Evolutionary conservation across 2,329 filamentous ascomycete species (phyloP), one percentile per base, ranked within the genome.

Genomic region (Lasiodiplodia theobromae): DNA sequence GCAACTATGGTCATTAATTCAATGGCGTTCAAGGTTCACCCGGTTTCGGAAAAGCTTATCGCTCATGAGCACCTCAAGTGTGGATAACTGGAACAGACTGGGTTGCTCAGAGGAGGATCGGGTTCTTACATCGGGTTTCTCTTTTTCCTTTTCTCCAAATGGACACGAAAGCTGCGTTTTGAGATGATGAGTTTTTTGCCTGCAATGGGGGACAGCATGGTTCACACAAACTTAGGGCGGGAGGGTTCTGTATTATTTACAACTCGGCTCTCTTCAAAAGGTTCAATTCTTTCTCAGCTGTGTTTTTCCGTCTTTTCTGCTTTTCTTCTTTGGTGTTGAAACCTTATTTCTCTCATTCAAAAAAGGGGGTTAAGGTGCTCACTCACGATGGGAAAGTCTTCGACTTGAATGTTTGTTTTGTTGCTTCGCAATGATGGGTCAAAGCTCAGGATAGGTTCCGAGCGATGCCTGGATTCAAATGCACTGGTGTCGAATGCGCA

Each of bases 1-100:
- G 78, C 72, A 84, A 83, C 75, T 85, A 84, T 70, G 70, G 71
- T 56, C 78, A 80, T 68, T 68, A 68, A 68, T 28, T 60, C 54
- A 51, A 23, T 57, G 67, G 67, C 58, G 67, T 68, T 68, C 60
- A 62, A 44, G 66, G 66, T 47, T 68, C 56, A 63, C 56, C 66
- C 66, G 66, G 66, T 68, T 68, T 53, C 52, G 63, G 28, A 68
- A 68, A 68, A 68, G 66, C 57, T 68, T 56, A 58, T 63, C 57
- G 38, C 66, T 68, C 66, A 47, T 53, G 56, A 47, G 49, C 58
- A 63, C 40, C 23, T 31, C 31, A 53, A 56, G 57, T 68, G 66
- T 63, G 66, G 37, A 68, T 63, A 68, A 60, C 66, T 68, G 66
- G 66, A 67, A 57, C 56, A 49, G 38, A 57, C 56, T 67, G 40